A percentile compares a stretch with the other conserved stretches of the same genome.
These are phyloP conservation scores for Mariannaea sp. DNA, from an alignment of 2,329 filamentous ascomycete genomes.

Conservation along the genomic window DNA sequence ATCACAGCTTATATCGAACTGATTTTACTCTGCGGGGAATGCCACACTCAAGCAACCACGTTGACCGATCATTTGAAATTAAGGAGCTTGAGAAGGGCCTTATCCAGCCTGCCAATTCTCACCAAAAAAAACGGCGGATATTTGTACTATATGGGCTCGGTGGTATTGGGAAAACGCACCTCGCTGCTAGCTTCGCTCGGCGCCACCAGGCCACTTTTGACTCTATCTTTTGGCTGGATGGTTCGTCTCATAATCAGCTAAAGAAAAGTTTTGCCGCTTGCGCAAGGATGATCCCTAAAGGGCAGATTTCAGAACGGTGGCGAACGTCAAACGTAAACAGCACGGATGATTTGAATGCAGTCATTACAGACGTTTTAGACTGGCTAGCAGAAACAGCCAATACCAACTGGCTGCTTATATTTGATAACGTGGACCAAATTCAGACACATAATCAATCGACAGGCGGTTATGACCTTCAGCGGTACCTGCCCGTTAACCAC, in stretches of 20 bases:
- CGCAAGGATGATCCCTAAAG: background rate
- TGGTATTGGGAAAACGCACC: background rate
- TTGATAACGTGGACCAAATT: constrained; percentile 4
- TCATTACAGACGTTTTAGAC: background rate
- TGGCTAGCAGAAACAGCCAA: constrained; percentile 1
- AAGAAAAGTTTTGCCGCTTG: background rate
- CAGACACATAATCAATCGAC: background rate
- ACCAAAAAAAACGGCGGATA: no score
- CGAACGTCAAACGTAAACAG: no score
- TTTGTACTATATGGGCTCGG: background rate
- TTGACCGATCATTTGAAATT: no score
- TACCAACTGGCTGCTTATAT: constrained; percentile 3
- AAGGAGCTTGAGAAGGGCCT: no score
- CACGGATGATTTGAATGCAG: constrained; percentile 1
- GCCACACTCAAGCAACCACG: no score
- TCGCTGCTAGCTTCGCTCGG: background rate
- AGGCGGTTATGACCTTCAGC: background rate
- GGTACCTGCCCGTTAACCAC: constrained; percentile 4
- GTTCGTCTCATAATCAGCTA: constrained; percentile 2
- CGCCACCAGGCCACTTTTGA: background rate
- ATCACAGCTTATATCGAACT: no score
- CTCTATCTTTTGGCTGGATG: constrained; percentile 7
- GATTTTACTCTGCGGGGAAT: no score
- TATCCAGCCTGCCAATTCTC: no score
- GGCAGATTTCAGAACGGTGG: background rate